A percentile compares a stretch with the other conserved stretches of the same genome.
Evolutionary conservation across 192 early-diverging fungal species (phyloP).

Genomic region (Backusella morwellensis): DNA sequence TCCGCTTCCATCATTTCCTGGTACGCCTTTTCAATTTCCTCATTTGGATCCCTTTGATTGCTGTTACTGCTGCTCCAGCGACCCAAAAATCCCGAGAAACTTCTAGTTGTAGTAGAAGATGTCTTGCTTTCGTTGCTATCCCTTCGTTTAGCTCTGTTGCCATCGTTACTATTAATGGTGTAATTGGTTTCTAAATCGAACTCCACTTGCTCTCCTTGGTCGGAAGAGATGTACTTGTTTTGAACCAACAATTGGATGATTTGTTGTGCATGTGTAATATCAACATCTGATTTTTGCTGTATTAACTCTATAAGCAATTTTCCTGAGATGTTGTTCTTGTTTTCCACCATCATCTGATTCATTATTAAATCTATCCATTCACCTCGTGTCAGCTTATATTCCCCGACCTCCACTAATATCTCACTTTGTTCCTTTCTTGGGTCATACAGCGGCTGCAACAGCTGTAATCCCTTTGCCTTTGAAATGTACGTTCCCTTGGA

Average conservation of each 20-base stretch:
- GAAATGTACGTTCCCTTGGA: not conserved
- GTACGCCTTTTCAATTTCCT: constrained; percentile 35
- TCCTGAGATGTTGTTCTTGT: not conserved
- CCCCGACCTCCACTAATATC: not conserved
- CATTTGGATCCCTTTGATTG: constrained; percentile 14
- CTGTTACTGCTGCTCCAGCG: not conserved
- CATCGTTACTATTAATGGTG: not conserved
- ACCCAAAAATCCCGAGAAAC: constrained; percentile 6
- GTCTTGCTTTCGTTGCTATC: not conserved
- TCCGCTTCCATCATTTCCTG: constrained; percentile 59
- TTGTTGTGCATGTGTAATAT: not conserved
- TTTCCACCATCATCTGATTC: not conserved
- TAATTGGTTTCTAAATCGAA: not conserved
- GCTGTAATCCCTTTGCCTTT: not conserved
- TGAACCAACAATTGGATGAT: not conserved
- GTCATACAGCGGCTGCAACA: not conserved
- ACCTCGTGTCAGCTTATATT: not conserved
- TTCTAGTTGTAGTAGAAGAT: not conserved
- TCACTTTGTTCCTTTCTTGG: not conserved
- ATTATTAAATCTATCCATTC: not conserved
- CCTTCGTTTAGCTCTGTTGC: not conserved
- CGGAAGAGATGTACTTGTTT: not conserved
- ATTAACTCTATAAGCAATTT: not conserved
- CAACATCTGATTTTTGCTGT: not conserved
- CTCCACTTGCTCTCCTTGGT: not conserved